phyloP scores from a whole-genome alignment of 495 filamentous ascomycete species.

The Schizothecium vesticola region DNA sequence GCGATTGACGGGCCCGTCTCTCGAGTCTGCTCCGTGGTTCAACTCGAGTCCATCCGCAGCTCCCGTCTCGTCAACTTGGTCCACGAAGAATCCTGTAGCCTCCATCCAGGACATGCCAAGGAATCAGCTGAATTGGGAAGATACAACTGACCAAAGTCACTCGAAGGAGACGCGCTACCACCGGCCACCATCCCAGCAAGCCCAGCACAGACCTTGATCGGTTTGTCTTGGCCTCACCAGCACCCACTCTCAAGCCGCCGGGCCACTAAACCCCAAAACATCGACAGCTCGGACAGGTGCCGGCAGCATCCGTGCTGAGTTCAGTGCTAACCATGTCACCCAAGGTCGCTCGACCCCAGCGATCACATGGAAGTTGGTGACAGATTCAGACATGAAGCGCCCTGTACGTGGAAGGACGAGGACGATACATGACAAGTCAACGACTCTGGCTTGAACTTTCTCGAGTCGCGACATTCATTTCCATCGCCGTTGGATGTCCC shows the following conservation, averaged over 20 bases:
- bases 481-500: neutral
- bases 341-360: neutral
- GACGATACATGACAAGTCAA: neutral
- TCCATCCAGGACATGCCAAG: neutral
- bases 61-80: neutral
- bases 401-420: neutral
- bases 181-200: neutral
- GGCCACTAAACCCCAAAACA: neutral
- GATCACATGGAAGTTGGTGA: neutral
- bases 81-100: neutral
- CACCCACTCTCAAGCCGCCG: no score
- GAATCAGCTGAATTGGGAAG: neutral
- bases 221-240: constrained; percentile 8
- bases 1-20: neutral
- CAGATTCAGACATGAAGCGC: neutral
- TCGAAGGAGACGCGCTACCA: constrained; percentile 6
- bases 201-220: constrained; percentile 13
- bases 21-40: neutral
- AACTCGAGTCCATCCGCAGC: neutral
- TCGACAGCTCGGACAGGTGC: neutral
- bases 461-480: neutral
- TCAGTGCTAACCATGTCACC: neutral
- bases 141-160: neutral
- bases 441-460: neutral
- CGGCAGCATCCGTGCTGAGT: neutral